These are phyloP conservation scores for Jasminum sambac DNA, from an alignment of 257 asterid genomes.

Conservation along the genomic window DNA sequence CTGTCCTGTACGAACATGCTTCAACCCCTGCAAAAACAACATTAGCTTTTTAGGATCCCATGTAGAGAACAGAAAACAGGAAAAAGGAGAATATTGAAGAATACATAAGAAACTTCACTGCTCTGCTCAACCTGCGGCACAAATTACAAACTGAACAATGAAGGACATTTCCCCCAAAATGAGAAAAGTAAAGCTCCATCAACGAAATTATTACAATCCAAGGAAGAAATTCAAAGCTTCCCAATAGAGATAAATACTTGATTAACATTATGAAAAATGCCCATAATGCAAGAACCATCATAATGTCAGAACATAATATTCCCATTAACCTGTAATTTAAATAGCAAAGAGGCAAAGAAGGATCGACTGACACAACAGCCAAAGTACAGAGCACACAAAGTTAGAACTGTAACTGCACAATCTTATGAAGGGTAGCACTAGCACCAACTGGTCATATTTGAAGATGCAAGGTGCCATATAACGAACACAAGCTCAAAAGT, in stretches of 20 bases:
- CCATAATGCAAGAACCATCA: not conserved
- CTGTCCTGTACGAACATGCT: constrained; percentile 48
- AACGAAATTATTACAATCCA: constrained; percentile 4
- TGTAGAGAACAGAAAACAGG: constrained; percentile 16
- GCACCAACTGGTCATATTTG: constrained; percentile 27
- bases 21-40: constrained; percentile 68
- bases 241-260: constrained; percentile 3
- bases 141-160: constrained; percentile 23
- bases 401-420: constrained; percentile 24
- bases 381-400: constrained; percentile 9
- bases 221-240: constrained; percentile 7
- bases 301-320: not conserved
- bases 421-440: constrained; percentile 22
- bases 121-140: constrained; percentile 43
- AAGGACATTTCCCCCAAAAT: constrained; percentile 25
- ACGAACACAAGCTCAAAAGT: constrained; percentile 33
- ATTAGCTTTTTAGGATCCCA: constrained; percentile 33
- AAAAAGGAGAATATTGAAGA: constrained; percentile 7
- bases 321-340: not conserved
- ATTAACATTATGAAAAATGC: constrained; percentile 1
- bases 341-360: not conserved
- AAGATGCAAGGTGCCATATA: constrained; percentile 27
- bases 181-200: constrained; percentile 23
- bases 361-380: constrained; percentile 5
- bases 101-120: constrained; percentile 17